These are phyloP conservation scores for Apiotrichum gamsii DNA, from an alignment of 1,284 basidiomycete species.

Conservation along the genomic window DNA sequence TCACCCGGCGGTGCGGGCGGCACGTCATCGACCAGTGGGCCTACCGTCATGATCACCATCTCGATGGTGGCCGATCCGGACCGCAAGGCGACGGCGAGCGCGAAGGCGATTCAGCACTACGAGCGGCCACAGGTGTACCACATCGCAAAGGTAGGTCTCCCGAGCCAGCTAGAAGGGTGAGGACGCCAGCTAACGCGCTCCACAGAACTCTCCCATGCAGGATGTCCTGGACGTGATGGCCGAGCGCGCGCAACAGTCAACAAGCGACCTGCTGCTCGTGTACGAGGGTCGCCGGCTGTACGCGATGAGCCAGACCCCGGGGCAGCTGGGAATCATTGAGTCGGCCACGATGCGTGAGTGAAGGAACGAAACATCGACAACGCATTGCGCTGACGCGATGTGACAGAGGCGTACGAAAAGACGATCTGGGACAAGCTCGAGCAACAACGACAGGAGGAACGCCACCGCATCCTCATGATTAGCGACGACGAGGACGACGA, in stretches of 20 bases:
- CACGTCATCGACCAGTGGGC: neutral
- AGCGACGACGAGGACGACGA: conserved; percentile 1
- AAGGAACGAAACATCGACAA: too few relatives aligned
- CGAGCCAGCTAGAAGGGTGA: too few relatives aligned
- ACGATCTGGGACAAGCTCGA: conserved; percentile 20
- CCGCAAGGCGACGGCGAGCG: conserved; percentile 12
- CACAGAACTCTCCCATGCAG: conserved; percentile 22
- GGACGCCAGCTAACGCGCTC: neutral
- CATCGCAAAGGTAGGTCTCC: too few relatives aligned
- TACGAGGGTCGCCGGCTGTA: conserved; percentile 23
- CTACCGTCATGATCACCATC: conserved; percentile 19
- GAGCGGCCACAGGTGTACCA: conserved; percentile 22
- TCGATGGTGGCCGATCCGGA: conserved; percentile 31
- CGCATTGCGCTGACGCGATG: neutral
- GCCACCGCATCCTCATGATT: neutral
- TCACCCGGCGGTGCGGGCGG: neutral
- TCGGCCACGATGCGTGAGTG: conserved; percentile 27
- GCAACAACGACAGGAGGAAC: conserved; percentile 3
- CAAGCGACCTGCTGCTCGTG: conserved; percentile 28
- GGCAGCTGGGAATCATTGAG: conserved; percentile 23
- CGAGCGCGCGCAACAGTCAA: conserved; percentile 14
- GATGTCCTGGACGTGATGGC: conserved; percentile 18
- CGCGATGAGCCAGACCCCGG: conserved; percentile 16
- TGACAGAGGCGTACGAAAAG: conserved; percentile 30
- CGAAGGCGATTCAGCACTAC: conserved; percentile 25